Evolutionary conservation across 2,329 filamentous ascomycete genomes (phyloP).

Genomic region (Colletotrichum neosansevieriae): DNA sequence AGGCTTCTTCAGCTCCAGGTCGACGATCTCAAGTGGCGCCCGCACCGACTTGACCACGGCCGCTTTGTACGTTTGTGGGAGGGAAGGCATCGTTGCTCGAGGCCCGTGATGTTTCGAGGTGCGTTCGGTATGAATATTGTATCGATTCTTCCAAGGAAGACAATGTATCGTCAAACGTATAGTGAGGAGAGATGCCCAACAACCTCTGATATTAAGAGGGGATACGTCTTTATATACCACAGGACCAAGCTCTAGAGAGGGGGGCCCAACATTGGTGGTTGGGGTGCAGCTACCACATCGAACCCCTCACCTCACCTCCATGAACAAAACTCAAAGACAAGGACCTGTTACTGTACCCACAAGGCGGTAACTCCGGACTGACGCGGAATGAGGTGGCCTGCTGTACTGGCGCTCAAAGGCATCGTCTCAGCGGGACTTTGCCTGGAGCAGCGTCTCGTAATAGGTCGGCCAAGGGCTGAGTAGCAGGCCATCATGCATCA

Average conservation of each 20-base stretch:
- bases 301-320: not conserved
- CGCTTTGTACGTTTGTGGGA: conserved; percentile 77
- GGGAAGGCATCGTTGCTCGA: conserved; percentile 43
- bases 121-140: too few relatives aligned
- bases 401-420: not conserved
- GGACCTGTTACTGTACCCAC: not conserved
- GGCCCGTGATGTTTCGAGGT: not conserved
- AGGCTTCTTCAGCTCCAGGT: conserved; percentile 69
- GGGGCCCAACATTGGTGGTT: not conserved
- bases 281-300: not conserved
- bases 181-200: too few relatives aligned
- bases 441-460: not conserved
- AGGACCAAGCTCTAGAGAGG: not conserved
- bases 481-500: too few relatives aligned
- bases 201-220: too few relatives aligned
- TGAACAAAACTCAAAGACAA: not conserved
- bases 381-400: not conserved
- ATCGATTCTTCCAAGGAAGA: too few relatives aligned
- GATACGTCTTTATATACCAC: not conserved
- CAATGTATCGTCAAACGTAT: too few relatives aligned
- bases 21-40: conserved; percentile 67
- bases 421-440: not conserved
- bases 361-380: not conserved
- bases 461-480: too few relatives aligned
- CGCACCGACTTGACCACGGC: conserved; percentile 68